phyloP scores from a whole-genome alignment of 441 rosid genomes.

The Eruca vesicaria region DNA sequence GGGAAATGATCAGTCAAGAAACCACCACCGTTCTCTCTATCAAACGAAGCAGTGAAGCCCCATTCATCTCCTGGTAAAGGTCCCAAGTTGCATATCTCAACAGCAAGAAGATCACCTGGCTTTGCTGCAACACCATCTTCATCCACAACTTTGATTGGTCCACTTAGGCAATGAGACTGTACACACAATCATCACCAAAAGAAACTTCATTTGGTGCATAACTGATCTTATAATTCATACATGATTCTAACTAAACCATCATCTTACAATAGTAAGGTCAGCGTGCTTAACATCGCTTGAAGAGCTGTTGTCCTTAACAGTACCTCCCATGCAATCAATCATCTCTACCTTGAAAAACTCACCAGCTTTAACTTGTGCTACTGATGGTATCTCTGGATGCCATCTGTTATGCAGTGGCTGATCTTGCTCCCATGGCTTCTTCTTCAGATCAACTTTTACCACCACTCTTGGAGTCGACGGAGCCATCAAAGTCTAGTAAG shows the following conservation, averaged over 20 bases:
- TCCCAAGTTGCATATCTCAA: constrained; percentile 89
- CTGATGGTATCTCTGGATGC: constrained; percentile 80
- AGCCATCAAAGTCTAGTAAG: constrained; percentile 13
- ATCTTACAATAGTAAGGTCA: constrained; percentile 57
- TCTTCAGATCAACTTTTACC: constrained; percentile 69
- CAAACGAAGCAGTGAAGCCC: constrained; percentile 84
- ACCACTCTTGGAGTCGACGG: constrained; percentile 40
- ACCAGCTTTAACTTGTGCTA: constrained; percentile 46
- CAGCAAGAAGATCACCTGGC: constrained; percentile 82
- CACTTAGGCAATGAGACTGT: constrained; percentile 86
- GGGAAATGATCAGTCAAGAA: constrained; percentile 94
- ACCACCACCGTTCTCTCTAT: constrained; percentile 94
- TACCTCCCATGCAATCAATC: constrained; percentile 82
- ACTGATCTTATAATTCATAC: background rate
- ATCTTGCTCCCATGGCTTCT: constrained; percentile 69
- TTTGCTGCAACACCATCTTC: constrained; percentile 65
- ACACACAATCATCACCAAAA: background rate
- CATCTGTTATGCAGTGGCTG: constrained; percentile 85
- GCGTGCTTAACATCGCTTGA: constrained; percentile 56
- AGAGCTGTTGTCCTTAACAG: constrained; percentile 59
- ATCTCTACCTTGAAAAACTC: constrained; percentile 75
- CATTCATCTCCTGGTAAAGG: constrained; percentile 92
- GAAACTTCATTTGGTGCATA: background rate
- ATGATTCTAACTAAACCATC: background rate
- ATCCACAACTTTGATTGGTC: constrained; percentile 75